A percentile compares a stretch with the other conserved stretches of the same genome.
These are phyloP conservation scores for Pythium pectinolyticum DNA, from an alignment of 352 stramenopile species.

Conservation along the genomic window DNA sequence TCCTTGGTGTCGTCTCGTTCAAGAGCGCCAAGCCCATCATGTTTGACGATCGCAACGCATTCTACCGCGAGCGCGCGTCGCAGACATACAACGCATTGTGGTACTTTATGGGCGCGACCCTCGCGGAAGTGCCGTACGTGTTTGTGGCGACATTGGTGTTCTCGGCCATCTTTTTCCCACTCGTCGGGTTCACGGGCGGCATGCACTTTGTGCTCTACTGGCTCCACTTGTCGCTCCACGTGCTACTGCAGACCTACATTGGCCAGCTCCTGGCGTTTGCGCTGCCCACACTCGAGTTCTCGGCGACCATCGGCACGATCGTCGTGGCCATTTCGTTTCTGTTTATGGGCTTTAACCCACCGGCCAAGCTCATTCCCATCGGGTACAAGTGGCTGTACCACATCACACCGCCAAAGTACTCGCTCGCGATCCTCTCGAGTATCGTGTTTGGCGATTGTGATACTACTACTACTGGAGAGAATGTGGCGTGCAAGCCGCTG, in stretches of 20 bases:
- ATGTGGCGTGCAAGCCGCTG: constrained; percentile 45
- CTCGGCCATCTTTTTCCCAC: constrained; percentile 32
- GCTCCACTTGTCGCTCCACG: constrained; percentile 17
- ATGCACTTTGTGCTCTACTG: constrained; percentile 22
- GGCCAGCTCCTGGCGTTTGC: constrained; percentile 27
- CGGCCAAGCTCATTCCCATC: constrained; percentile 28
- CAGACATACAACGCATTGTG: constrained; percentile 69
- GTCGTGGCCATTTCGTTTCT: constrained; percentile 26
- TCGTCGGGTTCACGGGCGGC: constrained; percentile 32
- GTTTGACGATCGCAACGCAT: constrained; percentile 84
- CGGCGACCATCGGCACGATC: constrained; percentile 17
- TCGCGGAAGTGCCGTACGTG: constrained; percentile 60
- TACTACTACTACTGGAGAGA: too few species aligned
- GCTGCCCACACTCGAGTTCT: constrained; percentile 21
- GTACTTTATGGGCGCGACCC: constrained; percentile 54
- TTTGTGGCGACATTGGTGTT: constrained; percentile 24
- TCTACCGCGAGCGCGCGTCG: constrained; percentile 82
- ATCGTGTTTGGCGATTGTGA: constrained; percentile 34
- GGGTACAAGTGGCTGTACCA: constrained; percentile 45
- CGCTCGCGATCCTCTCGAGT: constrained; percentile 31
- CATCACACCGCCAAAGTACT: constrained; percentile 37
- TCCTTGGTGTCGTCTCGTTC: constrained; percentile 82
- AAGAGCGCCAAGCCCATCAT: constrained; percentile 75
- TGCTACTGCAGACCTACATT: constrained; percentile 27
- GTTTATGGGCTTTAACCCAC: constrained; percentile 32